Base-by-base conservation (phyloP, 2,329 filamentous ascomycete species). In the Hymenoscyphus fructigenus region DNA sequence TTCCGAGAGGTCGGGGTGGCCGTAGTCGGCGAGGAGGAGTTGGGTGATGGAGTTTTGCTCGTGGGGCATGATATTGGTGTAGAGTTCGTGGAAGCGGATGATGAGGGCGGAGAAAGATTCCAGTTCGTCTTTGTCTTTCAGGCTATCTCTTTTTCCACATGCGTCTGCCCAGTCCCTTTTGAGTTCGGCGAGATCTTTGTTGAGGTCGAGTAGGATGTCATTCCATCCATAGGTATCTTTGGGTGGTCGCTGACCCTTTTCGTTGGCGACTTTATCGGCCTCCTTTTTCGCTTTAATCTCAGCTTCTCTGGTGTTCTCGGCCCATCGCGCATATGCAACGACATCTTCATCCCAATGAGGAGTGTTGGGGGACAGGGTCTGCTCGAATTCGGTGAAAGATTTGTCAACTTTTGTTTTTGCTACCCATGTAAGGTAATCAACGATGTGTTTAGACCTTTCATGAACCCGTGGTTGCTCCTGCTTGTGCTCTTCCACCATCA, bases 361-460 rank as follows among this genome's bases (percentile, higher is more conserved):
- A 15, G 61, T 60, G 1, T 65, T 44, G 15, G 62, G 32, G 14
- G 29, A 50, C 2, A 75, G 64, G 5, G 44, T 56, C 0, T 72
- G 58, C 3, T 73, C 62, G 12, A 81, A 72, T 1, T 66, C 60
- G 0, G 62, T 58, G 9, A 76, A 66, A 0, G 76, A 76, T 17
- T 73, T 70, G 0, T 72, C 65, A n/a, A 79, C 75, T 26, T 77
- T 77, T 1, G 63, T 75, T 14, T 81, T 74, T 0, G 85, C 82
- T 1, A 87, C 78, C 20, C 87, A 89, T 67, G 84, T 87, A 7
- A 92, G 77, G 44, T 82, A 80, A 71, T 92, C 89, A 5, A 90
- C 80, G 3, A 91, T 84, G 63, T 90, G 85, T 41, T 67, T 69
- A 62, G 78, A 26, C 66, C 61, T 44, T 0, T 15, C 20, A 1